A percentile compares a stretch with the other conserved stretches of the same genome.
Conservation (phyloP, 1,284 basidiomycete species). For the Ganoderma meredithae region DNA sequence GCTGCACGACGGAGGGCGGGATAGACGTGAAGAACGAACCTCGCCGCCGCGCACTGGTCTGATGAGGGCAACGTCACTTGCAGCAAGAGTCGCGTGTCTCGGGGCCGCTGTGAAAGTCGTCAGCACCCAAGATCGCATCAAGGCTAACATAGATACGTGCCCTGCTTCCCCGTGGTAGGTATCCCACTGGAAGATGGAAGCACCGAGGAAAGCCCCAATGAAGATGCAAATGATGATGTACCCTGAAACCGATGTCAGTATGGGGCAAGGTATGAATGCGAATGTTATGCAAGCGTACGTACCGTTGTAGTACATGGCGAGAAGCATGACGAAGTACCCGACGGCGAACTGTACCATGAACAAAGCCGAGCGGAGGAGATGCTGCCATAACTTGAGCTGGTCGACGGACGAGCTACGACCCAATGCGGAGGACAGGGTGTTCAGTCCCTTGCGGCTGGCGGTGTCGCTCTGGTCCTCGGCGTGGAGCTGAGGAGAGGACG, state of each 20-base stretch:
- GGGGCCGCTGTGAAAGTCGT: conserved; percentile 3
- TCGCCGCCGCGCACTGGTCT: background rate
- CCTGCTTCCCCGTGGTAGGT: conserved; percentile 5
- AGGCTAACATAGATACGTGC: background rate
- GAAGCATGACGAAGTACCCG: conserved; percentile 22
- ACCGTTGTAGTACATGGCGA: conserved; percentile 24
- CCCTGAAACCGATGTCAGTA: conserved; percentile 7
- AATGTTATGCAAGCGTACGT: background rate
- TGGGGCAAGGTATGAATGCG: too few species aligned
- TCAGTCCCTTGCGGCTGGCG: conserved; percentile 7
- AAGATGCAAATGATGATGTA: conserved; percentile 22
- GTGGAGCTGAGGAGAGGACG: background rate
- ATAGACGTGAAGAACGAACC: background rate
- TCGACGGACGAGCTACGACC: background rate
- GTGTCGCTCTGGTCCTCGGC: background rate
- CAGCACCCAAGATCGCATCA: background rate
- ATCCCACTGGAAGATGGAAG: conserved; percentile 18
- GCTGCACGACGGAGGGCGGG: background rate
- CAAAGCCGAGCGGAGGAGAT: conserved; percentile 13
- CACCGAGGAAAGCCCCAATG: conserved; percentile 16
- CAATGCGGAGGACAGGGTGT: background rate
- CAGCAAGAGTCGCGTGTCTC: conserved; percentile 19
- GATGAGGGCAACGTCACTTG: background rate
- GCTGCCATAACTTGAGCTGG: conserved; percentile 15
- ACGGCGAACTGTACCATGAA: conserved; percentile 20